Percentiles rank a stretch among this genome's conserved stretches.
Conservation (phyloP, 192 early-diverging fungal genomes). For the Rhizoclosmatium sp. region DNA sequence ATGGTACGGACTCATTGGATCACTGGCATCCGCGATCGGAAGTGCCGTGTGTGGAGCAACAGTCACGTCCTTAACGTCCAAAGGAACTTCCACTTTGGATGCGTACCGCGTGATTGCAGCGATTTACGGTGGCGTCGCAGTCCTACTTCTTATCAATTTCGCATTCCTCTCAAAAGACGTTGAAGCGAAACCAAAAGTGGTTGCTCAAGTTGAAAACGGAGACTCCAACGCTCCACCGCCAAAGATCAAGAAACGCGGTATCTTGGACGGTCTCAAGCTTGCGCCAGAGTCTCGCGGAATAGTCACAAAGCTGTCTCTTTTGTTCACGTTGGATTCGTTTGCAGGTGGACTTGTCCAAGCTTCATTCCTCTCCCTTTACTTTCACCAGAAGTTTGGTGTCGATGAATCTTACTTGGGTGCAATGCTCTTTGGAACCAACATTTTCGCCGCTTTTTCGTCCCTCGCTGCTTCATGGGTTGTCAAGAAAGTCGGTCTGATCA, state of each 20-base stretch:
- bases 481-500: constrained; percentile 34
- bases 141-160: constrained; percentile 3
- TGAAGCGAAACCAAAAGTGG: background rate
- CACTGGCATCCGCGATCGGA: constrained; percentile 33
- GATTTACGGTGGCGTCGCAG: constrained; percentile 1
- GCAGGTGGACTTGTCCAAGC: constrained; percentile 21
- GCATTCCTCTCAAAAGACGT: background rate
- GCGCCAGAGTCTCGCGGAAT: constrained; percentile 23
- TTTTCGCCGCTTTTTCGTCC: constrained; percentile 26
- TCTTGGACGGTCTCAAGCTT: constrained; percentile 9
- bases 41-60: constrained; percentile 6
- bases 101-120: background rate
- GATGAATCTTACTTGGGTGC: constrained; percentile 25
- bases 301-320: constrained; percentile 23
- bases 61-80: background rate
- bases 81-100: background rate
- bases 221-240: background rate
- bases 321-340: constrained; percentile 37
- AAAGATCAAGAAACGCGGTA: background rate
- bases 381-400: constrained; percentile 23
- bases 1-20: constrained; percentile 32
- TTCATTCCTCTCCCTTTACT: constrained; percentile 34
- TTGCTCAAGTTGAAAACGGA: background rate
- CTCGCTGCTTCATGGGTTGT: constrained; percentile 21
- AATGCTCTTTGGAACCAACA: constrained; percentile 31